Evolutionary conservation across 257 asterid species (phyloP), one percentile per base, ranked within the genome.

Genomic region (Ilex aquifolium): DNA sequence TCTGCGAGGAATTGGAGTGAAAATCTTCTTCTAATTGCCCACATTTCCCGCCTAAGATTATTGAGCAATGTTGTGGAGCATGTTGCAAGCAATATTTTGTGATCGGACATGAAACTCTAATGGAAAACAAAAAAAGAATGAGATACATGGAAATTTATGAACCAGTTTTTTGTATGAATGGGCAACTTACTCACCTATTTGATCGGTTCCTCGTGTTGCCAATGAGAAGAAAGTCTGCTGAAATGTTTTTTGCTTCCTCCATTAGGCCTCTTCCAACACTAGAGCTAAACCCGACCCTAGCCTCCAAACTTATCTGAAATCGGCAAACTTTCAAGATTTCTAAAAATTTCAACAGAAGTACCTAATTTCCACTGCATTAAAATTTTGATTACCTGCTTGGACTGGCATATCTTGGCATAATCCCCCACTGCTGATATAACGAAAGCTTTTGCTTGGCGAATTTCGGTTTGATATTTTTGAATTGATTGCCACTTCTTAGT

Each of bases 391-490:
- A 67, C 95, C 85, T 86, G 85, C 62, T 76, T 81, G 48, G 86
- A 79, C 29, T 69, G 88, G 70, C 94, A 84, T 56, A 79, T 72
- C 61, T 74, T 74, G 30, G 80, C 66, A 70, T 86, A 81, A 49
- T 89, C 95, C 16, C 86, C 95, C 85, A 80, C 75, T 32, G 72
- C 60, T 27, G 89, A 82, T 55, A 89, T 81, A 53, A 82, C 91
- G 30, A 72, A 81, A n/a, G 95, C 84, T 75, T 89, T 89, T 9
- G 95, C 85, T 54, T 73, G 88, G 1, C 91, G 94, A 64, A 84
- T 68, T 56, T 79, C 83, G 56, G 77, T 84, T 50, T 82, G 95
- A 17, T 78, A 78, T 65, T 76, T 84, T 36, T 69, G 42, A 0
- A 73, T 65, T 3, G 73, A 71, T 14, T 75, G 79, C 72, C 83